Base-by-base conservation (phyloP, 768 basidiomycete genomes). In the Leccinellum rugosiceps region DNA sequence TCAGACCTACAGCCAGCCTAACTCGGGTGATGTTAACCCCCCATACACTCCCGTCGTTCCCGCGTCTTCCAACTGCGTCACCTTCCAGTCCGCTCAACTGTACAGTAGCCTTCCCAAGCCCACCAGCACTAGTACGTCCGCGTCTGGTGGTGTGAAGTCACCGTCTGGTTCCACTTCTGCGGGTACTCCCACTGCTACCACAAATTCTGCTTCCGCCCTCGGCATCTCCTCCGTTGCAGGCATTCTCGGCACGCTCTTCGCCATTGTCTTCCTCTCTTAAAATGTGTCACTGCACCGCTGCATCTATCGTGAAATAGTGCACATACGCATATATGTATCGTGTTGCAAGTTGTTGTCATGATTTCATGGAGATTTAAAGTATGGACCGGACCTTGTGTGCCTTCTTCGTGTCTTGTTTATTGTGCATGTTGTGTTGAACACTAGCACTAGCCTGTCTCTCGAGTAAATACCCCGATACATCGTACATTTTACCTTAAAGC, bases 41-140 rank as follows among this genome's bases (percentile, higher is more conserved):
- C 81, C 81, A 0, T 83, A 82, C 69, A 69, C 71, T 1, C 68
- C 80, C 0, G 50, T 54, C 8, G 31, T 74, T 34, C 78, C 80
- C 9, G 15, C 75, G 9, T 79, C 80, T 28, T 79, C 78, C 55
- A 77, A 78, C 68, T 83, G 81, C 52, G 63, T 69, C 5, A 74
- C 74, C 2, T 76, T 65, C 59, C 55, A 69, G 14, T 77, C 76
- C 3, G 17, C 70, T 6, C 68, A 63, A 3, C 68, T 83, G 19
- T 82, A 71, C 65, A 66, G 72, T 1, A 55, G 14, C 25, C 53
- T 70, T 14, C 70, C 70, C 3, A 19, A 58, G 0, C n/a, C 58
- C 9, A 25, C 25, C 4, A 25, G 25, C 4, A 53, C 58, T 13
- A 7, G 49, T 54, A 47, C 57, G 0, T 28, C 65, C 9, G 56